Base-by-base conservation (phyloP, 2,329 filamentous ascomycete genomes). In the Delphinella strobiligena region DNA sequence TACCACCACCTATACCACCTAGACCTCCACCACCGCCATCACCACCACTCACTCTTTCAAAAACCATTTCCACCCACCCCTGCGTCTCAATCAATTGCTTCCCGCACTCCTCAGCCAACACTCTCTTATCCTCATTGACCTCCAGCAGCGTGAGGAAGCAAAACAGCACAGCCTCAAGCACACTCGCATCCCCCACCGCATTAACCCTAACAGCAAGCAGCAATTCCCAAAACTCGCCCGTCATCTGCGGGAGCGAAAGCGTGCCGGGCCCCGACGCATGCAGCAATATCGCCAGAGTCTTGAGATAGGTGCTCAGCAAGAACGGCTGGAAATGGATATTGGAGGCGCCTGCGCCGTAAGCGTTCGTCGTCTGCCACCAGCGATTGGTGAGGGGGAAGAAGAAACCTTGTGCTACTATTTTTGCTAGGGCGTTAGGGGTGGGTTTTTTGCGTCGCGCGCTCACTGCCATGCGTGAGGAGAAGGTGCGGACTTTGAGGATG, bases 341-440 rank as follows among this genome's bases (percentile, higher is more conserved):
- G 3, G 37, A 31, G 17, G 41, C 38, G 12, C 12, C 7, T 24
- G 48, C 45, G n/a, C 55, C 51, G 37, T 58, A 59, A 11, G 53
- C 48, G 5, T 53, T 48, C 12, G 57, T 32, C 27, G 58, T 55
- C 39, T 56, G 55, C 41, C 59, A 54, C 36, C 55, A 93, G 31
- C 85, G 79, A 1, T 81, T 82, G 0, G 82, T 81, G 8, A 98
- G 68, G 0, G 91, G 89, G 47, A 82, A 82, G 72, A 96, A 95
- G 66, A 95, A 91, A 12, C 72, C 74, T 0, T 77, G 68, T 0
- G 78, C 73, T 18, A 96, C 75, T 18, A 93, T 66, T 37, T 79
- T 75, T 30, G 88, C 81, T 0, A 93, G 77, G 7, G 79, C 79
- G 54, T 93, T 94, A 9, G 81, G 73, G 11, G 81, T 80, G 3